Conservation (phyloP, 352 stramenopile genomes). For the Pythium folliculosum region DNA sequence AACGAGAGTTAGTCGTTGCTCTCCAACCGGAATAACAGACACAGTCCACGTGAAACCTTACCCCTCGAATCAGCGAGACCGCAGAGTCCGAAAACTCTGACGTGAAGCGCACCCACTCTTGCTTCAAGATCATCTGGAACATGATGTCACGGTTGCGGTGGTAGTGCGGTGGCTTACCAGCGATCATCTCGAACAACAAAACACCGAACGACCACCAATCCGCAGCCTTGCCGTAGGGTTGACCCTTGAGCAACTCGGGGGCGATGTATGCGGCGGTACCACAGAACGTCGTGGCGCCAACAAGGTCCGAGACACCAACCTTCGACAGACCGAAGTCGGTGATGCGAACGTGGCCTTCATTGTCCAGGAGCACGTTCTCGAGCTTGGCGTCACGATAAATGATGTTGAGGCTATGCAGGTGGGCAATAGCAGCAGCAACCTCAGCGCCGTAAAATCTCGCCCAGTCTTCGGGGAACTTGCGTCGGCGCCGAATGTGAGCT, state of each 20-base stretch:
- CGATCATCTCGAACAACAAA: conserved; percentile 96
- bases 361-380: conserved; percentile 95
- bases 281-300: conserved; percentile 92
- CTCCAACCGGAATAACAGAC: no score
- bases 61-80: conserved; percentile 91
- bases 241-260: conserved; percentile 89
- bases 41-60: conserved; percentile 48
- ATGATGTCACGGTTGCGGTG: conserved; percentile 91
- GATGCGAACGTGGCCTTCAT: conserved; percentile 93
- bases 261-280: conserved; percentile 94
- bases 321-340: conserved; percentile 95
- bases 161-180: conserved; percentile 90
- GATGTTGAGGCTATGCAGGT: conserved; percentile 94
- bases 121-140: conserved; percentile 92
- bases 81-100: conserved; percentile 90
- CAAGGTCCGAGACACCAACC: conserved; percentile 83
- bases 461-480: conserved; percentile 90
- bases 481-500: conserved; percentile 85
- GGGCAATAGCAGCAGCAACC: conserved; percentile 89
- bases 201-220: conserved; percentile 96
- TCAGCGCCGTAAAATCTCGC: conserved; percentile 94
- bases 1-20: conserved; percentile 24
- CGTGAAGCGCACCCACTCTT: conserved; percentile 95
- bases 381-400: conserved; percentile 97
- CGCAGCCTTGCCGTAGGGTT: conserved; percentile 89